Conservation (phyloP, 108 stramenopile species). For the Schizochytrium sp. region DNA sequence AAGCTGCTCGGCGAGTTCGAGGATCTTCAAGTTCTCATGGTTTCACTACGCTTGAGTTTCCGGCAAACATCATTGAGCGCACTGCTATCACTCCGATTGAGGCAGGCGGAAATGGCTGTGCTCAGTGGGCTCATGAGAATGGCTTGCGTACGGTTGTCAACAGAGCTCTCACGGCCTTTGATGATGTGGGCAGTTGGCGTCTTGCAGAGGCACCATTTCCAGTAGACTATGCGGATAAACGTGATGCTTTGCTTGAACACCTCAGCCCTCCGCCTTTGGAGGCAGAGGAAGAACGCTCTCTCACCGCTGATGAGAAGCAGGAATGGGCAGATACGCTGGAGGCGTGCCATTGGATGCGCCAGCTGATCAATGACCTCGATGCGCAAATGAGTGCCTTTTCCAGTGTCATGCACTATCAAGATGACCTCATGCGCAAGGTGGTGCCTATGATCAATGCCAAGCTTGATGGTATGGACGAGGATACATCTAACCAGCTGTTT, state of each 20-base stretch:
- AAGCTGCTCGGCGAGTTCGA: constrained; percentile 28
- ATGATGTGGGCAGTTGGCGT: constrained; percentile 36
- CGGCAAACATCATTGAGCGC: constrained; percentile 57
- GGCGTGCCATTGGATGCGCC: constrained; percentile 36
- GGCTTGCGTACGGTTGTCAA: constrained; percentile 46
- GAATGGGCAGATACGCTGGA: constrained; percentile 26
- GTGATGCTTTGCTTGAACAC: constrained; percentile 52
- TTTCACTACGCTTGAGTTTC: constrained; percentile 53
- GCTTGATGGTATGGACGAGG: constrained; percentile 60
- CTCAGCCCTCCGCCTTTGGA: background rate
- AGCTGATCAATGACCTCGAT: constrained; percentile 41
- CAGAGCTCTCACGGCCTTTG: constrained; percentile 38
- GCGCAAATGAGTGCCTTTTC: constrained; percentile 58
- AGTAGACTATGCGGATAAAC: background rate
- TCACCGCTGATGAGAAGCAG: background rate
- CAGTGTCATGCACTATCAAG: constrained; percentile 59
- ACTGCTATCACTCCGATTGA: constrained; percentile 1
- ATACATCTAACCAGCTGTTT: constrained; percentile 26
- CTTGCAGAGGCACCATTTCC: constrained; percentile 45
- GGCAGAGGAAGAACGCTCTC: background rate
- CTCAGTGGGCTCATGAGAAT: constrained; percentile 12
- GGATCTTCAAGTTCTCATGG: background rate
- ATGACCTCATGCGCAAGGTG: constrained; percentile 60
- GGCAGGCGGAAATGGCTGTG: constrained; percentile 45
- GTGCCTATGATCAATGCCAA: constrained; percentile 60